phyloP scores from a whole-genome alignment of 1,139 yeast genomes.

The Yamadazyma buinensis region DNA sequence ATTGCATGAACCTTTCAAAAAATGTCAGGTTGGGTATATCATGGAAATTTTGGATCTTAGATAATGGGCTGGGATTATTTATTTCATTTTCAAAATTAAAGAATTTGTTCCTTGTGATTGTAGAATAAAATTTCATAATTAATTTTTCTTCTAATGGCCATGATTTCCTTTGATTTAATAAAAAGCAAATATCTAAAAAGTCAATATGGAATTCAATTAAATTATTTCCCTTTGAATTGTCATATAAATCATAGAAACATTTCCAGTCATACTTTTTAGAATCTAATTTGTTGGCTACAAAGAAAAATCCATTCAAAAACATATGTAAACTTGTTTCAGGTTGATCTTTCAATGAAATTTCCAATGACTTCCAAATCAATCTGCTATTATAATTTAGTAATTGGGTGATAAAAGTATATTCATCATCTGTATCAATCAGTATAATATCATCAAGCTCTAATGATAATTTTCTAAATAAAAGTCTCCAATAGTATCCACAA shows the following conservation, averaged over 20 bases:
- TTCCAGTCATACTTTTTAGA: constrained; percentile 20
- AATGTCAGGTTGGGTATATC: constrained; percentile 34
- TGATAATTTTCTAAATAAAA: constrained; percentile 7
- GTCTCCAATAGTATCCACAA: constrained; percentile 11
- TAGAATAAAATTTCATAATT: constrained; percentile 26
- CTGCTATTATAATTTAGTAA: constrained; percentile 6
- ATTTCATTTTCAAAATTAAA: constrained; percentile 37
- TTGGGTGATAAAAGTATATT: constrained; percentile 6
- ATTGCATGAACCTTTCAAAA: constrained; percentile 37
- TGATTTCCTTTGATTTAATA: constrained; percentile 21
- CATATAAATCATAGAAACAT: constrained; percentile 22
- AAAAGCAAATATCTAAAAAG: constrained; percentile 29
- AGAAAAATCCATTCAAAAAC: constrained; percentile 11
- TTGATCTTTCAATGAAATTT: not conserved
- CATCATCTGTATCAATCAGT: constrained; percentile 4
- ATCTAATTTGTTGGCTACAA: constrained; percentile 8
- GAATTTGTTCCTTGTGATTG: constrained; percentile 32
- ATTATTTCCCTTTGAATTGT: constrained; percentile 8
- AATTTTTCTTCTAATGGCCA: constrained; percentile 41
- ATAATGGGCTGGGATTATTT: constrained; percentile 22
- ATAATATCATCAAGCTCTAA: constrained; percentile 6
- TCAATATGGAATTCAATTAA: constrained; percentile 17
- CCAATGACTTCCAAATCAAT: constrained; percentile 9
- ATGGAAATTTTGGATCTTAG: constrained; percentile 22
- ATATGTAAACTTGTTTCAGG: not conserved